Evolutionary conservation across 768 basidiomycete species (phyloP).

Genomic region (Agaricus sinodeliciosus): DNA sequence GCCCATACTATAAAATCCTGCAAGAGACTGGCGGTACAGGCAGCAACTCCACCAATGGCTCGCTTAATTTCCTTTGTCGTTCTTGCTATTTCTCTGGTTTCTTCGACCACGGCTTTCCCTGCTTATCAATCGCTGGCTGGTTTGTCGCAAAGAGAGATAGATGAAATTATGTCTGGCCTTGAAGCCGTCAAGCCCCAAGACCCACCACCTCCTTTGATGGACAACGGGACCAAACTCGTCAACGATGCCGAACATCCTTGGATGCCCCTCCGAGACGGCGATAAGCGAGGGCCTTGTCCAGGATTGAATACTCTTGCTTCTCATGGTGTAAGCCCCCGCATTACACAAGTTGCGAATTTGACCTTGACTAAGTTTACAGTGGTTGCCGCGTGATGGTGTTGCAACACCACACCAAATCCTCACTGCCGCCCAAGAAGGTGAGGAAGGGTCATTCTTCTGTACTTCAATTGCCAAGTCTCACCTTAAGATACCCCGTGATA

Average conservation of each 20-base stretch:
- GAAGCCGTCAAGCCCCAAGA: background rate
- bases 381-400: constrained; percentile 12
- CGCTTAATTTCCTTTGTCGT: background rate
- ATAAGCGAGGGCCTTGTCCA: constrained; percentile 16
- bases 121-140: constrained; percentile 19
- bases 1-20: no score
- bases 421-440: constrained; percentile 14
- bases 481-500: background rate
- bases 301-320: constrained; percentile 17
- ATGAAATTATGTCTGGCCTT: constrained; percentile 9
- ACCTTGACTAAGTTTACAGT: background rate
- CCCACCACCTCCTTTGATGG: constrained; percentile 6
- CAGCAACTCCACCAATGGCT: no score
- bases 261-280: constrained; percentile 8
- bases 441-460: background rate
- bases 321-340: constrained; percentile 13
- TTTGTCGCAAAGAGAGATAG: constrained; percentile 15
- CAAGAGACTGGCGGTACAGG: no score
- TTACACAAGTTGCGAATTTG: background rate
- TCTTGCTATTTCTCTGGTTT: constrained; percentile 1
- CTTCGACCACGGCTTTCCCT: constrained; percentile 15
- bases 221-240: constrained; percentile 13
- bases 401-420: constrained; percentile 14
- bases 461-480: background rate
- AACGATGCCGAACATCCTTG: constrained; percentile 14